Conservation (phyloP, 495 filamentous ascomycete genomes). For the Stereocaulon alpinum region DNA sequence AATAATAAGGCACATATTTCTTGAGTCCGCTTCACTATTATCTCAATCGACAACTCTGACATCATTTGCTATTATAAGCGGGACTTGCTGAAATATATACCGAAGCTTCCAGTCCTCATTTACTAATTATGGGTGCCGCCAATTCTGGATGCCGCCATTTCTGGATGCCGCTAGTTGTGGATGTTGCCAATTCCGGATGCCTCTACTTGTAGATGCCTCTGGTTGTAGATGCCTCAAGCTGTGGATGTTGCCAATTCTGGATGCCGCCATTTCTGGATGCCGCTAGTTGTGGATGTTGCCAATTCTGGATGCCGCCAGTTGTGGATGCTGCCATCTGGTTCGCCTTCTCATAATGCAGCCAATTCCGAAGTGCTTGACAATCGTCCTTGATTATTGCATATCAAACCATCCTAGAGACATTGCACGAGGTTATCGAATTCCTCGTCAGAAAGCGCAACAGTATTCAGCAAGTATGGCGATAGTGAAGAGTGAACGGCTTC, state of each 20-base stretch:
- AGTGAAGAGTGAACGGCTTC: conserved; percentile 6
- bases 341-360: conserved; percentile 9
- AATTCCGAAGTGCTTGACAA: conserved; percentile 5
- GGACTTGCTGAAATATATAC: conserved; percentile 1
- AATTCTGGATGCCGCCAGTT: neutral
- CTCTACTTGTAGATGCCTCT: neutral
- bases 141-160: neutral
- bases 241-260: neutral
- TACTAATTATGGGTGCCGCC: conserved; percentile 2
- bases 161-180: too few species aligned
- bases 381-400: conserved; percentile 4
- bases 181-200: neutral
- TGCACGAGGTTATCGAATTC: conserved; percentile 7
- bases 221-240: neutral
- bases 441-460: conserved; percentile 3
- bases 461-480: conserved; percentile 8
- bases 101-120: neutral
- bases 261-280: conserved; percentile 1
- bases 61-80: neutral
- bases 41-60: neutral
- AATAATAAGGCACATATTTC: neutral
- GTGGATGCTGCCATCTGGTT: conserved; percentile 6
- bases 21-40: conserved; percentile 1
- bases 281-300: neutral
- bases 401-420: conserved; percentile 8